Percentiles rank a stretch among this genome's conserved stretches.
Evolutionary conservation across 768 basidiomycete genomes (phyloP).

Genomic region (Rhodocollybia butyracea): DNA sequence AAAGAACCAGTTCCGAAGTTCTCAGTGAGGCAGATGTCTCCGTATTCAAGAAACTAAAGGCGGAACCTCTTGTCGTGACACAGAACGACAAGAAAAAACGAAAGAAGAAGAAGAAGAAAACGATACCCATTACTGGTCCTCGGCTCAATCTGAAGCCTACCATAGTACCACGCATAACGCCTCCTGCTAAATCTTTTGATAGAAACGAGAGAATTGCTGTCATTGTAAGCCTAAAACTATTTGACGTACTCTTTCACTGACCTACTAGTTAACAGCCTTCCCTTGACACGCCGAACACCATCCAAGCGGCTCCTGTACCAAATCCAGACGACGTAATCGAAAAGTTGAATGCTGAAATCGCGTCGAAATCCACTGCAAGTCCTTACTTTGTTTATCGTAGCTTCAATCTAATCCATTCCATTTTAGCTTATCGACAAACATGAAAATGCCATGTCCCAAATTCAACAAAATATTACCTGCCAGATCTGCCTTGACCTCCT

Average conservation of each 20-base stretch:
- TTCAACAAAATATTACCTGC: slow-evolving; percentile 67
- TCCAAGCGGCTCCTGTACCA: background rate
- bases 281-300: background rate
- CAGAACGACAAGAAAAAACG: slow-evolving; percentile 6
- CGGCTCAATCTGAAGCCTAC: too few relatives aligned
- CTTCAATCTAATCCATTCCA: background rate
- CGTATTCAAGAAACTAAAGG: background rate
- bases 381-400: background rate
- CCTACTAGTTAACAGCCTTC: too few relatives aligned
- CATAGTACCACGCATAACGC: too few relatives aligned
- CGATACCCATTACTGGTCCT: background rate
- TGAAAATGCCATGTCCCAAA: slow-evolving; percentile 45
- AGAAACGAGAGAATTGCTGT: too few relatives aligned
- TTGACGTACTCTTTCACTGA: too few relatives aligned
- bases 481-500: slow-evolving; percentile 79
- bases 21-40: background rate
- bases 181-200: too few relatives aligned
- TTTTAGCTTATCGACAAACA: slow-evolving; percentile 49
- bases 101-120: slow-evolving; percentile 9
- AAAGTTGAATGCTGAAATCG: background rate
- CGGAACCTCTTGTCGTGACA: background rate
- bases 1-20: background rate
- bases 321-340: background rate
- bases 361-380: slow-evolving; percentile 4
- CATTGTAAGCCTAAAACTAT: too few relatives aligned